Evolutionary conservation across 805 yeast species (phyloP).

Genomic region (Kluyveromyces lactis): DNA sequence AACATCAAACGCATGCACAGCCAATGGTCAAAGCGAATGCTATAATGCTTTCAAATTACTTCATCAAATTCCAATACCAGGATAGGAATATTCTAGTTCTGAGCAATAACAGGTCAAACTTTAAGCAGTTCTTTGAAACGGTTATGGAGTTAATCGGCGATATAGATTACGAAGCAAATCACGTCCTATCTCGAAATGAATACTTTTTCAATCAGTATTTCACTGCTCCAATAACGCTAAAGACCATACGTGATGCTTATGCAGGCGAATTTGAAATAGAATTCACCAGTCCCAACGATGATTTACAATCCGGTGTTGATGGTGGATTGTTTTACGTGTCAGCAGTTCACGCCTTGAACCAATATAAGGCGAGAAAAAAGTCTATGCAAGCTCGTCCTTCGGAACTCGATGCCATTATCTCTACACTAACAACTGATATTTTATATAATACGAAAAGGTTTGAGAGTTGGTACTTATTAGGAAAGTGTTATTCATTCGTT

Average conservation of each 20-base stretch:
- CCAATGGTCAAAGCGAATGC: conserved; percentile 30
- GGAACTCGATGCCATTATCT: conserved; percentile 68
- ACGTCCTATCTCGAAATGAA: conserved; percentile 38
- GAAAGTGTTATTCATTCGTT: conserved; percentile 65
- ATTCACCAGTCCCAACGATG: conserved; percentile 27
- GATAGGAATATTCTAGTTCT: conserved; percentile 52
- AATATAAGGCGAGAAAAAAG: conserved; percentile 53
- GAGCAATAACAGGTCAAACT: conserved; percentile 53
- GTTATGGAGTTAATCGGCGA: conserved; percentile 66
- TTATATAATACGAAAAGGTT: conserved; percentile 55
- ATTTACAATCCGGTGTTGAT: conserved; percentile 46
- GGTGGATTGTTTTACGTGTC: conserved; percentile 47
- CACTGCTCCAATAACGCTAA: conserved; percentile 36
- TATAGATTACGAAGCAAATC: conserved; percentile 39
- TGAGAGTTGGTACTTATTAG: conserved; percentile 83
- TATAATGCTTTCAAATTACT: conserved; percentile 24
- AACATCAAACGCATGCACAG: conserved; percentile 47
- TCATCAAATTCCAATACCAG: conserved; percentile 31
- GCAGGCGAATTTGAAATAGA: conserved; percentile 37
- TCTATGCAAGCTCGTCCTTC: conserved; percentile 74
- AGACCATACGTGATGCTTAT: conserved; percentile 41
- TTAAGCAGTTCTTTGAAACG: conserved; percentile 64
- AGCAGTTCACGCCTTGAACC: conserved; percentile 25
- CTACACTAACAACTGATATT: conserved; percentile 58
- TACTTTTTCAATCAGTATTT: conserved; percentile 40